Conservation (phyloP, 495 filamentous ascomycete genomes). For the Friedmanniomyces simplex region DNA sequence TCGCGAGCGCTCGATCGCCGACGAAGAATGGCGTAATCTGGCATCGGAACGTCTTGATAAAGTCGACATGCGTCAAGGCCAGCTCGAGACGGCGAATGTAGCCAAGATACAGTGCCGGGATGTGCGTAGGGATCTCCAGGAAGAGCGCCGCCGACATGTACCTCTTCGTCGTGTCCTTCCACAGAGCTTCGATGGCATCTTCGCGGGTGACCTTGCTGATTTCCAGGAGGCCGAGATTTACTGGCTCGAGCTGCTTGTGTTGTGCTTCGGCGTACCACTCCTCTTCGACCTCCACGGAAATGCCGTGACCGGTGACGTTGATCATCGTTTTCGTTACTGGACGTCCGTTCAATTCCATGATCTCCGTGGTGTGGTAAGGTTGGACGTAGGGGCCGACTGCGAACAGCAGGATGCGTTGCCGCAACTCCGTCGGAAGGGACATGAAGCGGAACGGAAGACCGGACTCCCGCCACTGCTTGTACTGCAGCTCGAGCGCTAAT, state of each 20-base stretch:
- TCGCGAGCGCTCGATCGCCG: not conserved
- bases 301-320: too few relatives aligned
- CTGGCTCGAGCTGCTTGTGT: not conserved
- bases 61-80: not conserved
- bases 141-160: not conserved
- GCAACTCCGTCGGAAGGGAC: not conserved
- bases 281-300: too few relatives aligned
- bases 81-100: not conserved
- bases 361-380: not conserved
- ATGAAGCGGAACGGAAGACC: not conserved
- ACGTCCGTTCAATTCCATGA: too few relatives aligned
- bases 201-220: not conserved
- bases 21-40: not conserved
- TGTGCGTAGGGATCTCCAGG: not conserved
- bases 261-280: too few relatives aligned
- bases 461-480: not conserved
- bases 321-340: too few relatives aligned
- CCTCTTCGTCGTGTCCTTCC: not conserved
- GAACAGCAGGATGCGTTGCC: not conserved
- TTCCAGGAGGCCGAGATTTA: not conserved
- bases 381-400: not conserved
- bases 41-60: not conserved
- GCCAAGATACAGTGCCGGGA: not conserved
- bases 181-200: not conserved
- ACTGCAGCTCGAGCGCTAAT: not conserved